Conservation (phyloP, 257 asterid genomes). For the Haberlea rhodopensis region DNA sequence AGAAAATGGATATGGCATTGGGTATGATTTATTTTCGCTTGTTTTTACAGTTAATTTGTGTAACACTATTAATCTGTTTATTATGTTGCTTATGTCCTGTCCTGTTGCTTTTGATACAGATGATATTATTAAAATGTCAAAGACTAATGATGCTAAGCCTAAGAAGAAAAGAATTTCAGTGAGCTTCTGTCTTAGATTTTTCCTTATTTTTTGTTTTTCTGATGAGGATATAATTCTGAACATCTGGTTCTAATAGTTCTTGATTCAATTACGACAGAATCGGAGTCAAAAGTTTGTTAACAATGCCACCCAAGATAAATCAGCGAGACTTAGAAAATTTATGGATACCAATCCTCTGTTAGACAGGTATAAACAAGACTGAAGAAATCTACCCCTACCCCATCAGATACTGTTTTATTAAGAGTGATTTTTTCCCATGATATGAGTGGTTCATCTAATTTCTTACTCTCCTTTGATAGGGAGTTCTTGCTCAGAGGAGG, state of each 20-base stretch:
- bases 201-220: constrained; percentile 16
- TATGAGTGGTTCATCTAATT: not conserved
- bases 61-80: not conserved
- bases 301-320: constrained; percentile 55
- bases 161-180: constrained; percentile 67
- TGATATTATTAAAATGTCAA: constrained; percentile 88
- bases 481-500: constrained; percentile 77
- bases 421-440: not conserved
- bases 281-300: constrained; percentile 45
- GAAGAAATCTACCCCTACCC: not conserved
- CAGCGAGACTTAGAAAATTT: constrained; percentile 42
- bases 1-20: constrained; percentile 90
- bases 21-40: constrained; percentile 42
- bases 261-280: constrained; percentile 44
- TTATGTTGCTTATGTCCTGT: constrained; percentile 6
- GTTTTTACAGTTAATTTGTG: constrained; percentile 4
- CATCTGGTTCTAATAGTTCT: constrained; percentile 17
- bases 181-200: constrained; percentile 25
- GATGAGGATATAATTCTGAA: not conserved
- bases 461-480: constrained; percentile 42
- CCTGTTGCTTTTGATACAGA: constrained; percentile 43
- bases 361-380: constrained; percentile 58
- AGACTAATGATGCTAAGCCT: constrained; percentile 44
- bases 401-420: too few relatives aligned
- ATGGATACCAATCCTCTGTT: constrained; percentile 61